phyloP scores from a whole-genome alignment of 2,329 filamentous ascomycete genomes.

The Aureobasidium sp. region DNA sequence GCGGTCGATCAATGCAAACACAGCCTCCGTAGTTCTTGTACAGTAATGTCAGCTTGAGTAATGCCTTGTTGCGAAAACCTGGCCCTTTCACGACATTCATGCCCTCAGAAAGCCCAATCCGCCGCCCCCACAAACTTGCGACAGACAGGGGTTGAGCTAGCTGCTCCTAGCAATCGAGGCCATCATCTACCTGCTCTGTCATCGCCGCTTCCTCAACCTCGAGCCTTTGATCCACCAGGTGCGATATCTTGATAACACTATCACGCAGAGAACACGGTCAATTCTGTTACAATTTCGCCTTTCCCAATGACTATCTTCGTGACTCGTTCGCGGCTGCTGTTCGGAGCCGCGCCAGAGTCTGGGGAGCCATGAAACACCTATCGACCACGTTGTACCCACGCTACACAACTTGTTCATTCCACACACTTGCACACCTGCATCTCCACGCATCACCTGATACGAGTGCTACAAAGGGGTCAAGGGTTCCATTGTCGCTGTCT shows the following conservation, averaged over 20 bases:
- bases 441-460: too few species aligned
- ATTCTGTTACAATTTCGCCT: too few species aligned
- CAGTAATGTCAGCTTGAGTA: background rate
- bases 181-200: background rate
- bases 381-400: background rate
- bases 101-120: background rate
- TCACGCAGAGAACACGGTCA: too few species aligned
- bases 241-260: too few species aligned
- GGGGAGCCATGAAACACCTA: background rate
- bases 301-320: background rate
- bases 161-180: background rate
- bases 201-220: background rate
- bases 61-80: background rate
- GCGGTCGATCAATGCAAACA: background rate
- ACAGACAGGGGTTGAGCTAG: background rate
- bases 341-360: conserved; percentile 3
- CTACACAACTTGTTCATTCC: background rate
- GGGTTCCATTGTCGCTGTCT: background rate
- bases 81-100: background rate
- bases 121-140: background rate
- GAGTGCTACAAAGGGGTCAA: too few species aligned
- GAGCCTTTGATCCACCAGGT: too few species aligned
- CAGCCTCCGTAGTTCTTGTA: background rate
- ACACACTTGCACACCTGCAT: background rate
- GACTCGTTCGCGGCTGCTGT: background rate